Base-by-base conservation (phyloP, 2,329 filamentous ascomycete species). In the Neonectria hederae region DNA sequence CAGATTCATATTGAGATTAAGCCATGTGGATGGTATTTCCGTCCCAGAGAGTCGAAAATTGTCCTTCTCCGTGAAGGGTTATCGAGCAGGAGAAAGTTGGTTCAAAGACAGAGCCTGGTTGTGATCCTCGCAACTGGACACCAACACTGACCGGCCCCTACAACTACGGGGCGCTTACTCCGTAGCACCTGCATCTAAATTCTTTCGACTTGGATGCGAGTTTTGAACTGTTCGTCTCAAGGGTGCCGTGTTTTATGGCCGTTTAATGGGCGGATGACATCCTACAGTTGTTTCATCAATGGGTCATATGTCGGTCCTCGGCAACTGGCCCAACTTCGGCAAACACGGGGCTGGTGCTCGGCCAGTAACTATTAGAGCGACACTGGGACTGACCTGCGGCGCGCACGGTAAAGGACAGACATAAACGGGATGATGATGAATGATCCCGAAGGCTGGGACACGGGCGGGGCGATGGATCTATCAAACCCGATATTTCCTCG, bases 61-160 rank as follows among this genome's bases (percentile, higher is more conserved):
- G 0, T n/a, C 5, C 2, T 21, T 51, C 11, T 32, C 28, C 3
- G 14, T 35, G n/a, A 51, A 51, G 26, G 48, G 4, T 19, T 49
- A n/a, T 19, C 11, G 14, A 6, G 17, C 24, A 49, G 11, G 7
- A n/a, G 3, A 40, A 42, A 24, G n/a, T 40, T 40, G 54, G 56
- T 65, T 60, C 54, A n/a, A 68, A 57, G 24, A 19, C 24, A 30
- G 30, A 13, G 4, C 46, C 26, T 30, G 43, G 22, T 3, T 26
- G n/a, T 22, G 10, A 10, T 51, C 10, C 17, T 5, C n/a, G 17
- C 17, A 26, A 13, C 11, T 17, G 5, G 21, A 26, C 22, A 46
- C 19, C 21, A 24, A 17, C 6, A 48, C 43, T 14, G 22, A 24
- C n/a, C n/a, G n/a, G n/a, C 38, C 13, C 13, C 22, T 48, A 26